These are phyloP conservation scores for Oryza coarctata DNA, from an alignment of 176 grass and related monocot species.

Conservation along the genomic window DNA sequence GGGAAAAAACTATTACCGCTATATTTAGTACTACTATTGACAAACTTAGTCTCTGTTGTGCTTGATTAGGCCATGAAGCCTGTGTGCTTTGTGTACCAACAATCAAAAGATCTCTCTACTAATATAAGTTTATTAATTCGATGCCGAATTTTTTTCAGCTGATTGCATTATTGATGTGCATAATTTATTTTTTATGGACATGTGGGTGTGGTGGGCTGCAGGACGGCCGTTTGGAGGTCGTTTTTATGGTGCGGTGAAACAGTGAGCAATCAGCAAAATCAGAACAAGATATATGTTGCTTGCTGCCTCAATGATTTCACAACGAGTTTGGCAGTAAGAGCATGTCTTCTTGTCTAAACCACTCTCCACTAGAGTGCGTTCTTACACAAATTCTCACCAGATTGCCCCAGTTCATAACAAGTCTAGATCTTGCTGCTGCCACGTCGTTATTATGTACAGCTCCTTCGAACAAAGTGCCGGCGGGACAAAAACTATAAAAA, in stretches of 20 bases:
- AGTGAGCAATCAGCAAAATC: background rate
- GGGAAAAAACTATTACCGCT: background rate
- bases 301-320: background rate
- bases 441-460: slow-evolving; percentile 17
- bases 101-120: background rate
- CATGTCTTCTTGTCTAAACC: background rate
- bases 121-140: background rate
- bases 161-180: background rate
- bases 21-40: background rate
- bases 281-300: background rate
- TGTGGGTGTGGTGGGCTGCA: background rate
- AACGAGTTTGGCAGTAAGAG: background rate
- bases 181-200: background rate
- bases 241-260: slow-evolving; percentile 22
- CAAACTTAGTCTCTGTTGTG: slow-evolving; percentile 3
- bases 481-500: background rate
- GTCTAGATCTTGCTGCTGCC: slow-evolving; percentile 4
- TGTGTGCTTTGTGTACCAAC: slow-evolving; percentile 21
- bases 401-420: slow-evolving; percentile 12
- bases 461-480: background rate
- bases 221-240: slow-evolving; percentile 31
- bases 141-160: background rate
- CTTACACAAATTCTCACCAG: slow-evolving; percentile 8
- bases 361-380: background rate
- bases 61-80: slow-evolving; percentile 10